Evolutionary conservation across 441 rosid species (phyloP), one percentile per base, ranked within the genome.

Genomic region (Cnidoscolus chayamansa): DNA sequence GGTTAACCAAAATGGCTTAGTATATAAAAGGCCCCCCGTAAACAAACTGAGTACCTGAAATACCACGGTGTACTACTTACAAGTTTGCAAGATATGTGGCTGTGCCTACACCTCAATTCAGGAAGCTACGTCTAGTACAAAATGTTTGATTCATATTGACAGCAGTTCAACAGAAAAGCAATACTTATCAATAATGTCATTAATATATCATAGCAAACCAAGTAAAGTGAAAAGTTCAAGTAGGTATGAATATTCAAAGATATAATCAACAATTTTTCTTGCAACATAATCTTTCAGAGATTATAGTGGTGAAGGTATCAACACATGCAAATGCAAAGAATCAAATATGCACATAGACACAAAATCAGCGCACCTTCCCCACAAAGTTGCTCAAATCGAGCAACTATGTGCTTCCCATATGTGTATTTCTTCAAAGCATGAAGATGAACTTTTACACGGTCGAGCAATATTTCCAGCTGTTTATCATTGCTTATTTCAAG

Each of bases 391-490:
- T 90, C 96, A 66, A 87, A 86, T 58, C 94, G 85, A 73, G 90
- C 84, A 78, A 90, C 97, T 49, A 92, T 92, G 85, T 92, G 97
- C 72, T 92, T 92, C 79, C 97, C 97, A 25, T 92, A 90, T 5
- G 97, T 92, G 79, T 89, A 92, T 77, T 90, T 92, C 89, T 89
- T 89, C 87, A 93, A 74, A 11, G 93, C 96, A 77, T 84, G 78
- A 32, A 86, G 82, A 68, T 93, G 93, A 71, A 67, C 63, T 74
- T 84, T 87, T 55, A 91, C 87, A 19, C 87, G 87, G 70, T 70
- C 71, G 43, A 85, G 86, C 79, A 91, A 74, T 65, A 86, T 65
- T 43, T 70, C 84, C 73, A 85, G 84, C 73, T 93, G 98, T 30
- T 75, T 77, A 43, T 80, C 94, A 9, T 85, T 83, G 78, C 94